Percentiles rank a stretch among this genome's conserved stretches.
Conservation (phyloP, 805 yeast genomes). For the Saccharomycopsis schoenii region DNA sequence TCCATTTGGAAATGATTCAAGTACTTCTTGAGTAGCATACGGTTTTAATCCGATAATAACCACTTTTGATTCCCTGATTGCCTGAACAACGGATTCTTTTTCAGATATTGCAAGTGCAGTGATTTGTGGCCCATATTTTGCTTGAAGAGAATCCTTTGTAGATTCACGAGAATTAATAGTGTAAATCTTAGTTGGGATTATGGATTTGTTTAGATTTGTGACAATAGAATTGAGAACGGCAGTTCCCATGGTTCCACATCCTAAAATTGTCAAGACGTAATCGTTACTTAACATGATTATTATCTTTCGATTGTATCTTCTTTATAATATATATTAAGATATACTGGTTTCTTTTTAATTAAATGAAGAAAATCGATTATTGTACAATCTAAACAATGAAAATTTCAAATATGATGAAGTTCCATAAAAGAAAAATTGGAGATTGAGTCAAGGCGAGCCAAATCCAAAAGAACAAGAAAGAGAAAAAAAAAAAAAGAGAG, state of each 20-base stretch:
- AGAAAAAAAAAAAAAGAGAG: background rate
- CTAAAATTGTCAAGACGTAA: conserved; percentile 68
- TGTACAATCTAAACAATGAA: too few species aligned
- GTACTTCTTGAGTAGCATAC: conserved; percentile 53
- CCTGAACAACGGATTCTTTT: conserved; percentile 21
- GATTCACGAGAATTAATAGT: conserved; percentile 61
- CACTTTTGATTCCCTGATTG: conserved; percentile 56
- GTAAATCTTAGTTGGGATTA: conserved; percentile 61
- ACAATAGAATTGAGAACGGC: conserved; percentile 80
- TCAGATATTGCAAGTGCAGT: conserved; percentile 38
- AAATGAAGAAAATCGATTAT: background rate
- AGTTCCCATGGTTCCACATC: conserved; percentile 94
- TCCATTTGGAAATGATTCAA: conserved; percentile 38
- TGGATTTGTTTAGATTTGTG: conserved; percentile 29
- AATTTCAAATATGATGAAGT: too few species aligned
- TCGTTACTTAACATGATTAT: conserved; percentile 11
- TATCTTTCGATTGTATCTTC: background rate
- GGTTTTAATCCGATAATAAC: conserved; percentile 87
- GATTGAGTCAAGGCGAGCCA: too few species aligned
- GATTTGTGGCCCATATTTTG: conserved; percentile 42
- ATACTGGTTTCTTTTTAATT: too few species aligned
- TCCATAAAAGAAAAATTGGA: too few species aligned
- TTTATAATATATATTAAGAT: background rate
- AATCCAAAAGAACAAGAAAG: background rate
- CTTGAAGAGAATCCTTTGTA: conserved; percentile 39